Base-by-base conservation (phyloP, 2,329 filamentous ascomycete genomes). In the Lasiodiplodia gonubiensis region DNA sequence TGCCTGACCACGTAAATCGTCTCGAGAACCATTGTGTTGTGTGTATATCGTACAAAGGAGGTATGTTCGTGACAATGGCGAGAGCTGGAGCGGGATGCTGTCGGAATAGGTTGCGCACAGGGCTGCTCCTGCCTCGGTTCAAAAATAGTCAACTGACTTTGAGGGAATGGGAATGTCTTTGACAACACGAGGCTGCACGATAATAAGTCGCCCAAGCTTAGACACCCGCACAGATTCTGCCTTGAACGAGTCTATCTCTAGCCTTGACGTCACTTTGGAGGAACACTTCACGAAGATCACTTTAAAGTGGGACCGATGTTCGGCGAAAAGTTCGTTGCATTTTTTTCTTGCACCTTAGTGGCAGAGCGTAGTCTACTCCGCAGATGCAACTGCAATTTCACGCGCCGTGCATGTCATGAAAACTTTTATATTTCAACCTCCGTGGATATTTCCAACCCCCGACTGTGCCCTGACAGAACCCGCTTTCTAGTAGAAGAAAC, bases 401-500 rank as follows among this genome's bases (percentile, higher is more conserved):
- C 39, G 25, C 39, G 57, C 57, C 57, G 57, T 61, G 5, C 64
- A 64, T 49, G 23, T 33, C 57, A 61, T 61, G n/a, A 66, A 46
- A 57, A 27, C 30, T 61, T 61, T 61, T 33, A 33, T 27, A 46
- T 46, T 35, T 35, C 30, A 46, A 46, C 39, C 57, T 33, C 39
- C 25, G 57, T 48, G 39, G 57, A 61, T 61, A 48, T 61, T 25
- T 49, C 25, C 57, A 6, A 46, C 46, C 21, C 35, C 35, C 35
- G 21, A 42, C 55, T 14, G 37, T 48, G 21, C 57, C 57, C 39
- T 61, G 39, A 48, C 39, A 46, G 30, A 35, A 16, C 57, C 25
- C 23, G 42, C 25, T 21, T n/a, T 81, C 82, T 95, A 97, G 89
- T 97, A 98, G 89, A 97, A 97, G 91, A 98, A 99, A 79, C 95